Conservation (phyloP, 1,284 basidiomycete species). For the Tausonia pullulans region DNA sequence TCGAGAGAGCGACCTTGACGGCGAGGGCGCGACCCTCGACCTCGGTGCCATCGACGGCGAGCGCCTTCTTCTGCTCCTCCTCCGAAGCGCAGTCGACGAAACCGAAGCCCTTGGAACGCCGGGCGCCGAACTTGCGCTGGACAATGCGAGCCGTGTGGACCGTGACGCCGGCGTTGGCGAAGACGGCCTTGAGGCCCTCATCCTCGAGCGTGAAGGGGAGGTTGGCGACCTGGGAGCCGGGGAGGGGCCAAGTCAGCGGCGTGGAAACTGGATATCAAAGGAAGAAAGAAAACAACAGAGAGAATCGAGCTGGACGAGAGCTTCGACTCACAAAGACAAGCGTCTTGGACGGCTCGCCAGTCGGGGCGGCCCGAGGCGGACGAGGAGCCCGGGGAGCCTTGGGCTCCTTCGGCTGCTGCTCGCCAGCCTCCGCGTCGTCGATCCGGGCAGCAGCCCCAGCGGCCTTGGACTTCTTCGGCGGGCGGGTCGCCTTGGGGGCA, state of each 20-base stretch:
- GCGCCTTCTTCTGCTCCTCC: conserved; percentile 68
- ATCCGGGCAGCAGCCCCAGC: conserved; percentile 21
- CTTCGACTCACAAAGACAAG: conserved; percentile 50
- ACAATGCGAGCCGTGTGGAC: conserved; percentile 53
- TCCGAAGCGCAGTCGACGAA: conserved; percentile 74
- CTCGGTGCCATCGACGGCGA: conserved; percentile 65
- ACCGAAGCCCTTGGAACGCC: conserved; percentile 76
- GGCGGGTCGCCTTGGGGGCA: conserved; percentile 10
- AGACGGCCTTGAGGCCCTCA: conserved; percentile 53
- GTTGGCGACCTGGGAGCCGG: conserved; percentile 50
- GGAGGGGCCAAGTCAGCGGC: too few species aligned
- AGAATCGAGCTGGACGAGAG: too few species aligned
- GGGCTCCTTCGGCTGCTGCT: conserved; percentile 45
- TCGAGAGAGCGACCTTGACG: conserved; percentile 49
- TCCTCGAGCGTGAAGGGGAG: conserved; percentile 76
- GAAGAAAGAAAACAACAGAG: neutral
- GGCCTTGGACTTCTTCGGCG: conserved; percentile 16
- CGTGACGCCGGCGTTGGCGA: conserved; percentile 60
- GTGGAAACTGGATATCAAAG: neutral
- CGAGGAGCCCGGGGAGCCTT: conserved; percentile 51
- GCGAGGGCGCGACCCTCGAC: conserved; percentile 50
- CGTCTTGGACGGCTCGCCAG: conserved; percentile 67
- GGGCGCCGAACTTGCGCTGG: conserved; percentile 63
- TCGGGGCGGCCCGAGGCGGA: conserved; percentile 62
- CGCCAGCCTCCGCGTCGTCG: conserved; percentile 26